Base-by-base conservation (phyloP, 202 grass and related monocot genomes). In the Carex sylvatica region DNA sequence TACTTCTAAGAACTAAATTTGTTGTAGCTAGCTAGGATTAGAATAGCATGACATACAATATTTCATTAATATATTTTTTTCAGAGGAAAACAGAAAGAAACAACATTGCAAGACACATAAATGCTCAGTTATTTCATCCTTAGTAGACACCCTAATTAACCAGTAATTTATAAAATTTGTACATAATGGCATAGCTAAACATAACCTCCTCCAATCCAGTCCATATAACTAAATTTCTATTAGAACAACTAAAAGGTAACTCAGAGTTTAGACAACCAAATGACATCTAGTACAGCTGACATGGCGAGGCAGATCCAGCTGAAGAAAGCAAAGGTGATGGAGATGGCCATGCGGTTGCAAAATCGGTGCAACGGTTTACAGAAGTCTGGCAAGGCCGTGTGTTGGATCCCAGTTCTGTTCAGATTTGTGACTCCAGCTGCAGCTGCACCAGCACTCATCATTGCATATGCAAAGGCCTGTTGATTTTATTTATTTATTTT, bases 401-500 rank as follows among this genome's bases (percentile, higher is more conserved):
- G 91, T 59, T 26, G 84, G 83, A 97, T 83, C 14, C 91, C 91
- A 2, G 88, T 91, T 74, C 91, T 92, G 83, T 97, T 94, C 81
- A 97, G 40, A 33, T 97, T 91, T 4, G 88, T 82, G n/a, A 94
- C 88, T 8, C 86, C 91, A 0, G 91, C 91, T 6, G 91, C 94
- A 0, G 90, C 91, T 1, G 90, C 92, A 64, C 91, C 89, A 0
- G 89, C 88, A 46, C 91, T 94, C 91, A 94, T 78, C 91, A 94
- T 94, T 10, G 86, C 94, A 19, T 90, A 90, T 5, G 94, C 88
- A 84, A 97, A 94, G 23, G 84, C 86, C 94, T 97, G 85, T 79
- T 65, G 7, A 75, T 53, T 53, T 74, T 51, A 12, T 70, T 19
- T 85, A 22, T 72, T 20, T 87, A 22, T 42, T 33, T 53, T 16